Conservation (phyloP, 2,329 filamentous ascomycete species). For the Sporothrix protearum region DNA sequence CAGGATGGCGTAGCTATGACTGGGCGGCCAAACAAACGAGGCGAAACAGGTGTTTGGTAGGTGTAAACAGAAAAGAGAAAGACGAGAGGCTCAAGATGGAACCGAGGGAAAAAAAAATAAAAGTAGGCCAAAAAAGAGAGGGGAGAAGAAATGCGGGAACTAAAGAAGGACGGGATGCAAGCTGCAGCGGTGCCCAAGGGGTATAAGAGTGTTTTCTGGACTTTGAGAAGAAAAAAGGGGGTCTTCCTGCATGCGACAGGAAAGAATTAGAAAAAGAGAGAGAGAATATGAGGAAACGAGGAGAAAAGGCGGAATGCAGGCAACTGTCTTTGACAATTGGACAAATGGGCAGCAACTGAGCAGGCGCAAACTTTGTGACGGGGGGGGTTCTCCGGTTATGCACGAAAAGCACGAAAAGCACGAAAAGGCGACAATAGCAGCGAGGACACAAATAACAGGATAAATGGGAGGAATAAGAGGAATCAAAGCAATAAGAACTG, state of each 20-base stretch:
- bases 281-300: not conserved
- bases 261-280: not conserved
- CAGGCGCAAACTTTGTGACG: not conserved
- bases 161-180: conserved; percentile 8
- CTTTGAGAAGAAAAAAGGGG: not conserved
- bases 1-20: conserved; percentile 37
- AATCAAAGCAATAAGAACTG: not conserved
- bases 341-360: not conserved
- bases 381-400: not conserved
- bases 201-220: conserved; percentile 4
- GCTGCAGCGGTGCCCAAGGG: conserved; percentile 20
- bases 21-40: conserved; percentile 20
- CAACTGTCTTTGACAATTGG: not conserved
- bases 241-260: not conserved
- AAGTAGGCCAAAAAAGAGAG: not conserved
- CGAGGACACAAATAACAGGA: not conserved
- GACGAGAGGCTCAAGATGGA: not conserved
- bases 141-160: not conserved
- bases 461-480: not conserved
- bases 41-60: not conserved
- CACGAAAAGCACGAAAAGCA: no score
- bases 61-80: not conserved
- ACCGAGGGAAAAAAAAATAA: not conserved
- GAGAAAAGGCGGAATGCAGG: not conserved
- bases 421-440: conserved; percentile 12